phyloP scores from a whole-genome alignment of 768 basidiomycete species.

The Agrocybe praecox region DNA sequence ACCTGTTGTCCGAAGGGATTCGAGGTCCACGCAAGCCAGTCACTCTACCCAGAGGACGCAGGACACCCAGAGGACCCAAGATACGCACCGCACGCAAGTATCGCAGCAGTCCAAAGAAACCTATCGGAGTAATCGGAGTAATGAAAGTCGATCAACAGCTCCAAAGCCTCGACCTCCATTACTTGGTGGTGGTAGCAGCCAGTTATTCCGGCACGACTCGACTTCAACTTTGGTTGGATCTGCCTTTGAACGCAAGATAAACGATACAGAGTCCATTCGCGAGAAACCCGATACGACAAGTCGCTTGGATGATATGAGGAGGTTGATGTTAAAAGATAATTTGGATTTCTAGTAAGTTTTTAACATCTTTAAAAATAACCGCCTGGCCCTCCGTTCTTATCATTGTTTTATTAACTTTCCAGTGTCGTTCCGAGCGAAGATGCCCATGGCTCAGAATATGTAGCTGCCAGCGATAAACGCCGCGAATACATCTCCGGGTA shows the following conservation, averaged over 20 bases:
- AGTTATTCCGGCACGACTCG: conserved; percentile 59
- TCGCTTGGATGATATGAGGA: conserved; percentile 62
- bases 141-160: conserved; percentile 30
- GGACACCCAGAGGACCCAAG: conserved; percentile 28
- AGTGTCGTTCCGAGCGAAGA: conserved; percentile 82
- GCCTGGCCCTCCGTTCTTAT: background rate
- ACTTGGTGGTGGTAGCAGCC: conserved; percentile 29
- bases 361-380: conserved; percentile 3
- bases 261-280: conserved; percentile 57
- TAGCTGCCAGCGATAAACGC: conserved; percentile 74
- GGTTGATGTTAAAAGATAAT: conserved; percentile 65
- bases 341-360: conserved; percentile 75
- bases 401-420: conserved; percentile 9
- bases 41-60: conserved; percentile 32
- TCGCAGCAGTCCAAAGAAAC: conserved; percentile 30
- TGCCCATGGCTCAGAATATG: conserved; percentile 84
- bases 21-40: conserved; percentile 34
- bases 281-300: conserved; percentile 60
- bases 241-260: conserved; percentile 68
- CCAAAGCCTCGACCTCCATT: conserved; percentile 39
- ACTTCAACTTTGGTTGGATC: conserved; percentile 77
- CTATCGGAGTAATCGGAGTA: conserved; percentile 27
- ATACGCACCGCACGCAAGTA: conserved; percentile 29
- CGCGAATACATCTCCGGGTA: conserved; percentile 79
- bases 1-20: conserved; percentile 34